These are phyloP conservation scores for Aspergillus tamarii DNA, from an alignment of 2,329 filamentous ascomycete species.

Conservation along the genomic window DNA sequence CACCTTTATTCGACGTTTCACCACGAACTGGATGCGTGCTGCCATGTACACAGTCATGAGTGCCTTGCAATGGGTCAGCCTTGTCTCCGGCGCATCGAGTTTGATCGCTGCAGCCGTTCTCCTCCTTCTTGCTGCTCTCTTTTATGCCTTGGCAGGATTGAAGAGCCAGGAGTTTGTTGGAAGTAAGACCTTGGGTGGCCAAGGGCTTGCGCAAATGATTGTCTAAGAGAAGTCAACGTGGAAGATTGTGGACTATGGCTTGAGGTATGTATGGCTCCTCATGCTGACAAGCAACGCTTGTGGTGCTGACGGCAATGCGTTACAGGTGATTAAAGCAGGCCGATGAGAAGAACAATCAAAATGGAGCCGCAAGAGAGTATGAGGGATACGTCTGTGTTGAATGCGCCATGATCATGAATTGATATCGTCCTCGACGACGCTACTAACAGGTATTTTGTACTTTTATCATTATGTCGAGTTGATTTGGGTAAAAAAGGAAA, in stretches of 20 bases:
- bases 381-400: constrained; percentile 17
- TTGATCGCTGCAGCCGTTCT: constrained; percentile 86
- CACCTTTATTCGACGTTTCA: constrained; percentile 83
- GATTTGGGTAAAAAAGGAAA: constrained; percentile 5
- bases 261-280: background rate
- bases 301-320: background rate
- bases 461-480: constrained; percentile 24
- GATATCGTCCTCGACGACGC: constrained; percentile 21
- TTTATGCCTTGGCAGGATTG: constrained; percentile 64
- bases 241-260: background rate
- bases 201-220: constrained; percentile 97
- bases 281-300: background rate
- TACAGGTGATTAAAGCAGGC: background rate
- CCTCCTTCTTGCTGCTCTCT: constrained; percentile 73
- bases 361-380: constrained; percentile 9
- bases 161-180: constrained; percentile 51
- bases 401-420: constrained; percentile 28
- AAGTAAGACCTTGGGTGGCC: constrained; percentile 94
- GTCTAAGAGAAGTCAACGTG: constrained; percentile 56
- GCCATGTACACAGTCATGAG: constrained; percentile 82
- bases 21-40: constrained; percentile 96
- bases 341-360: constrained; percentile 7
- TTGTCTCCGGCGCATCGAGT: constrained; percentile 66
- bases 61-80: constrained; percentile 80
- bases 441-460: constrained; percentile 23